Conservation (phyloP, 2,329 filamentous ascomycete genomes). For the Alternaria brassicae region DNA sequence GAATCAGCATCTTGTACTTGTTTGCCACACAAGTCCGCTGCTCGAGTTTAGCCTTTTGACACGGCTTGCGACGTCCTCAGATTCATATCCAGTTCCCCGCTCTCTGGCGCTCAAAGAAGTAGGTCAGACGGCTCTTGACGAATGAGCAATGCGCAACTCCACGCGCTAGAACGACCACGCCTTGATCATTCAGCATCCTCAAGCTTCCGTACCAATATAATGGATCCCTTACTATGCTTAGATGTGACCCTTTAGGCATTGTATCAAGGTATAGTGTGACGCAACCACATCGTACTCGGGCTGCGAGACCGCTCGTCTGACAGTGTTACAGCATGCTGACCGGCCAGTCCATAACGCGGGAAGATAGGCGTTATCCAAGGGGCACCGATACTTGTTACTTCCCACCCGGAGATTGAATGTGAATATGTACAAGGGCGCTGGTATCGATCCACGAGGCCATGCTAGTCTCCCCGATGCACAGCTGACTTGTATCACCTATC, state of each 20-base stretch:
- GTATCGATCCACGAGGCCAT: slow-evolving; percentile 18
- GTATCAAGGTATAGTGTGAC: slow-evolving; percentile 39
- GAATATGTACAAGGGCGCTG: slow-evolving; percentile 20
- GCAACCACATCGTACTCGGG: slow-evolving; percentile 28
- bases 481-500: slow-evolving; percentile 27
- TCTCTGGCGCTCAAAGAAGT: slow-evolving; percentile 27
- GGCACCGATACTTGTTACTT: slow-evolving; percentile 15
- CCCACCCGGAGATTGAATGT: slow-evolving; percentile 12
- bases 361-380: slow-evolving; percentile 10
- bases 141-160: slow-evolving; percentile 17
- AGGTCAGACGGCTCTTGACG: slow-evolving; percentile 33
- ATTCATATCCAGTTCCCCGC: slow-evolving; percentile 18
- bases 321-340: slow-evolving; percentile 25
- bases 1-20: slow-evolving; percentile 14
- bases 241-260: slow-evolving; percentile 25
- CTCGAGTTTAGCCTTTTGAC: slow-evolving; percentile 39
- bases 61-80: slow-evolving; percentile 23
- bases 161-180: slow-evolving; percentile 18
- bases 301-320: slow-evolving; percentile 19
- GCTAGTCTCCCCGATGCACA: slow-evolving; percentile 24
- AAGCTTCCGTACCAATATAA: slow-evolving; percentile 37
- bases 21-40: slow-evolving; percentile 20
- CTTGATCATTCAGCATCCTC: slow-evolving; percentile 24
- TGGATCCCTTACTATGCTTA: slow-evolving; percentile 33
- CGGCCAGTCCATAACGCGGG: slow-evolving; percentile 7